Evolutionary conservation across 2,329 filamentous ascomycete species (phyloP).

Genomic region (Atkinsonella hypoxylon): DNA sequence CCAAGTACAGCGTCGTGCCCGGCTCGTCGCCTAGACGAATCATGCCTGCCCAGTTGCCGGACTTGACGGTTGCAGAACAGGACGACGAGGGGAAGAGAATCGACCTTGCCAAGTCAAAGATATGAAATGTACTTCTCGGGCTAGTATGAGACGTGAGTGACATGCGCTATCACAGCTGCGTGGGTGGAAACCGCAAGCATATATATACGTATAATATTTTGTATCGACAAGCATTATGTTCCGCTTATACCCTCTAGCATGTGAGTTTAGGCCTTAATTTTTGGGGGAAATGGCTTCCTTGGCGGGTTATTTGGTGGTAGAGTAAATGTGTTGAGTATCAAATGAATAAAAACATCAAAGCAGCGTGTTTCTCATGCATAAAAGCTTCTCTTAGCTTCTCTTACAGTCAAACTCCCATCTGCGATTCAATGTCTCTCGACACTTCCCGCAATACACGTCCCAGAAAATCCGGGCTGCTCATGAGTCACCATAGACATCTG

Average conservation of each 20-base stretch:
- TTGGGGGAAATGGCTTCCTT: not conserved
- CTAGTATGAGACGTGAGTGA: no score
- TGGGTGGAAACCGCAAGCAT: no score
- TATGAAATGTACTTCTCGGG: constrained; percentile 16
- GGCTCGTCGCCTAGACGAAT: constrained; percentile 58
- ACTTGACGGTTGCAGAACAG: constrained; percentile 63
- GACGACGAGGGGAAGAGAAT: constrained; percentile 64
- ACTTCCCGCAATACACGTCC: not conserved
- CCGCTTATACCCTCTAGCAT: not conserved
- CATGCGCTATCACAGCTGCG: no score
- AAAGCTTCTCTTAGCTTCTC: not conserved
- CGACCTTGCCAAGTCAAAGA: constrained; percentile 33
- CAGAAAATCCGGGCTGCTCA: not conserved
- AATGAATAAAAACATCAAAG: not conserved
- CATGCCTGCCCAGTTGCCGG: constrained; percentile 61
- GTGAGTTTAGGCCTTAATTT: not conserved
- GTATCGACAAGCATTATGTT: not conserved
- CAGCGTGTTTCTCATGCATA: not conserved
- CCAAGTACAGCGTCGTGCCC: constrained; percentile 56
- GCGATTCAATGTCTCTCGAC: not conserved
- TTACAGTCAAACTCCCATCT: not conserved
- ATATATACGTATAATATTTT: not conserved
- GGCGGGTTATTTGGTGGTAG: not conserved
- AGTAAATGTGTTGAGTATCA: not conserved
- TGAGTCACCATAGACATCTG: not conserved